Percentiles rank a stretch among this genome's conserved stretches.
phyloP scores from a whole-genome alignment of 805 yeast species.

The Maudiozyma turicensis region DNA sequence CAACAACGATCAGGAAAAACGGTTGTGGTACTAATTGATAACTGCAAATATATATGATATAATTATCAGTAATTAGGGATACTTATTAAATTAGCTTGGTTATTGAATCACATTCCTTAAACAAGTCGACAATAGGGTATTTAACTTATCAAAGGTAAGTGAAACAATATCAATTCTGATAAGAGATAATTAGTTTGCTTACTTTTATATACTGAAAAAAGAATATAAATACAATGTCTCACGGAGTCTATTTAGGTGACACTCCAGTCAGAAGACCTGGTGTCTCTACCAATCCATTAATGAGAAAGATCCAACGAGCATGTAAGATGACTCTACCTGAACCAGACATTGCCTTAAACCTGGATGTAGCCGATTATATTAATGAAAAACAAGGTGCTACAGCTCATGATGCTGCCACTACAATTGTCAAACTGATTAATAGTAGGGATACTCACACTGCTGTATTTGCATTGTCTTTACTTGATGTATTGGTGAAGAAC shows the following conservation, averaged over 20 bases:
- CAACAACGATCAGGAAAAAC: too few relatives aligned
- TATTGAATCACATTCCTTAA: too few relatives aligned
- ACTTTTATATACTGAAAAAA: background rate
- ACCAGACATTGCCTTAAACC: conserved; percentile 79
- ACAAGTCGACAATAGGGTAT: too few relatives aligned
- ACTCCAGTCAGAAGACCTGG: conserved; percentile 27
- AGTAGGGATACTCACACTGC: conserved; percentile 77
- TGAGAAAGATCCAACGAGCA: conserved; percentile 56
- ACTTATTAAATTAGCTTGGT: too few relatives aligned
- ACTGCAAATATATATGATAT: too few relatives aligned
- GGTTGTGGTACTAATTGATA: too few relatives aligned
- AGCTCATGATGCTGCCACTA: conserved; percentile 87
- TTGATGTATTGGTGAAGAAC: conserved; percentile 90
- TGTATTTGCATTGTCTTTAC: conserved; percentile 66
- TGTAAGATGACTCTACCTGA: conserved; percentile 73
- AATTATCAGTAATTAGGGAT: too few relatives aligned
- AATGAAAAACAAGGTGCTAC: conserved; percentile 85
- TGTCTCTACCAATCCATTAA: conserved; percentile 26
- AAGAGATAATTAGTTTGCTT: background rate
- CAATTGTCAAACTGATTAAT: conserved; percentile 74
- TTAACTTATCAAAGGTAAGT: too few relatives aligned
- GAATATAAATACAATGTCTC: conserved; percentile 12
- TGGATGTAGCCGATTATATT: conserved; percentile 88
- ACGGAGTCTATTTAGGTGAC: conserved; percentile 27
- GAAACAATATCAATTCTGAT: background rate